Conservation (phyloP, 768 basidiomycete genomes). For the Rossbeevera mucosa region DNA sequence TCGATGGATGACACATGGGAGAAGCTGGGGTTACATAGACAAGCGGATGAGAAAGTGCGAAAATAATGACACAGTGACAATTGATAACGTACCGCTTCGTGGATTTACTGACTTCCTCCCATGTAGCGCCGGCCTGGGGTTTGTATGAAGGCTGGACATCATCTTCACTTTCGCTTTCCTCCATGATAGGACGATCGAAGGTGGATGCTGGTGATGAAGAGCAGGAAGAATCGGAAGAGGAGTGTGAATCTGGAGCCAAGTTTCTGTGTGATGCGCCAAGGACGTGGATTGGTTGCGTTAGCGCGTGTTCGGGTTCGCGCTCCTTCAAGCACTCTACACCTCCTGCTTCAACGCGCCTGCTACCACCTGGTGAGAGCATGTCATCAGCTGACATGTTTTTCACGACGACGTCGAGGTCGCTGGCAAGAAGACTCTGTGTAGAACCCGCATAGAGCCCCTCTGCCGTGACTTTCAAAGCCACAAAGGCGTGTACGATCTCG, state of each 20-base stretch:
- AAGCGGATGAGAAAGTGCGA: no score
- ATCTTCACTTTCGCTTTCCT: slow-evolving; percentile 13
- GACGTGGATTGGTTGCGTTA: no score
- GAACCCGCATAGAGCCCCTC: slow-evolving; percentile 28
- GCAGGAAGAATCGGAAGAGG: slow-evolving; percentile 1
- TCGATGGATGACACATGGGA: no score
- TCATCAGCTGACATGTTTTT: slow-evolving; percentile 3
- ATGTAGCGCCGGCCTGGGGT: background rate
- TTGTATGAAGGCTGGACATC: slow-evolving; percentile 11
- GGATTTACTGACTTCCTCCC: no score
- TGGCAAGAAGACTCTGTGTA: slow-evolving; percentile 26
- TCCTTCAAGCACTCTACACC: no score
- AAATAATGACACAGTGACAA: no score
- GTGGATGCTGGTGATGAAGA: slow-evolving; percentile 2
- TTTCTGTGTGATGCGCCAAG: no score
- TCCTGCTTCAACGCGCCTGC: no score
- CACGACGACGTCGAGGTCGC: slow-evolving; percentile 28
- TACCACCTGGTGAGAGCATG: no score
- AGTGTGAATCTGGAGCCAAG: background rate
- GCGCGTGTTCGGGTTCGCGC: no score
- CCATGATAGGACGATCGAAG: slow-evolving; percentile 5
- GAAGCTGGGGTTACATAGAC: no score
- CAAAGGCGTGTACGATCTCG: slow-evolving; percentile 20
- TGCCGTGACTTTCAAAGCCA: slow-evolving; percentile 25
- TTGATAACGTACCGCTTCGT: no score